Base-by-base conservation (phyloP, 2,329 filamentous ascomycete species). In the Paramyrothecium sp. region DNA sequence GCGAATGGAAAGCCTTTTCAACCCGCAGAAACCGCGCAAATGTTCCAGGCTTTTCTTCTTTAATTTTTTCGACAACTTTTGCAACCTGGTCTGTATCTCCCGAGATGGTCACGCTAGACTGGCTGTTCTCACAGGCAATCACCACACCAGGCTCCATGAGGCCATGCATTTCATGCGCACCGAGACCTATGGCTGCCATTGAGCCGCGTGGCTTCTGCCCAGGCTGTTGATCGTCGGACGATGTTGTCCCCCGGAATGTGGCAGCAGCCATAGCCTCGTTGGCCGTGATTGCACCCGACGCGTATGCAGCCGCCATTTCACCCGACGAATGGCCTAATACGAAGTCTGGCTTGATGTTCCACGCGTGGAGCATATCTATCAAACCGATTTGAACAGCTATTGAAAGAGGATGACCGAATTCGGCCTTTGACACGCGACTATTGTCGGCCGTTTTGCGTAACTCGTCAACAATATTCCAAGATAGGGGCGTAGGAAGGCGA, bases 291-390 rank as follows among this genome's bases (percentile, higher is more conserved):
- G 62, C 57, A 1, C 76, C 74, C 0, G 71, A 67, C 1, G 75
- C 74, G 51, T 79, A 79, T 0, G 77, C 76, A 2, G 77, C 78
- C 0, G 72, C 77, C 33, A 80, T 76, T 57, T 80, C 78, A 1
- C 78, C 78, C 2, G 65, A 70, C 0, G 74, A 77, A 56, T 81
- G 78, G 1, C 77, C 78, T 3, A 78, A 68, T 0, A 75, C 72
- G 1, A 66, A 70, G 7, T 61, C 30, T 0, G 75, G 72, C 2
- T 48, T 53, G 26, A 81, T 59, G 0, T 70, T 67, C 54, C 67
- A 67, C 1, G 60, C 57, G 0, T 46, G 41, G 3, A 81, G 69
- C 0, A 76, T 61, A 16, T 79, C 70, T 0, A 79, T 68, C 1
- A 82, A 61, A 0, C 65, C 77, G 1, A 81, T 58, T 56, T 81